Conservation (phyloP, 306 rosid species). For the Corylus heterophylla region DNA sequence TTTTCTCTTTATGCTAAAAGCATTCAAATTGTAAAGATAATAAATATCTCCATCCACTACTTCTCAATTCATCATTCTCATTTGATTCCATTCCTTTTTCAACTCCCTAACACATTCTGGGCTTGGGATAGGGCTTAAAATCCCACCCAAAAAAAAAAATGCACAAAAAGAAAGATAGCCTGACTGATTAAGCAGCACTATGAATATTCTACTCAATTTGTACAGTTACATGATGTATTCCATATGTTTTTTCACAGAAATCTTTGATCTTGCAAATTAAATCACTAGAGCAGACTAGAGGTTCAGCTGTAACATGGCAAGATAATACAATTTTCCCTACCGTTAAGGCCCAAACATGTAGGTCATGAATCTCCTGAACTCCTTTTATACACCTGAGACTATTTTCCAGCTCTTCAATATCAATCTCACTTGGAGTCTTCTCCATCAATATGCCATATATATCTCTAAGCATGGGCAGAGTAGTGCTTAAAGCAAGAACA, state of each 20-base stretch:
- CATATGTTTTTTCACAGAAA: slow-evolving; percentile 54
- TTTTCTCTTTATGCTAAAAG: neutral
- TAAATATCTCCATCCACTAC: too few species aligned
- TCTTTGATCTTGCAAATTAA: slow-evolving; percentile 49
- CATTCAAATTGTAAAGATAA: neutral
- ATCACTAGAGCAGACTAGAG: slow-evolving; percentile 46
- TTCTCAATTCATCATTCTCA: neutral
- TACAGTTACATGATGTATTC: slow-evolving; percentile 72
- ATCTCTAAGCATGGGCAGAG: slow-evolving; percentile 63
- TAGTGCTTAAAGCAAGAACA: slow-evolving; percentile 64
- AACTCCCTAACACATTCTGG: neutral
- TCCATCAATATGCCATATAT: slow-evolving; percentile 73
- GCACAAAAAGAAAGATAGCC: too few species aligned
- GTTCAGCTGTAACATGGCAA: slow-evolving; percentile 70
- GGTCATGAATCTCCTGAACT: slow-evolving; percentile 66
- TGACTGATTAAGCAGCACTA: too few species aligned
- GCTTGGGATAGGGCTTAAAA: too few species aligned
- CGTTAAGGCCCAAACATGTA: slow-evolving; percentile 87
- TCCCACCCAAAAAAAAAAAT: too few species aligned
- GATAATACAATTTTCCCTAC: slow-evolving; percentile 71
- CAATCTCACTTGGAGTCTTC: slow-evolving; percentile 59
- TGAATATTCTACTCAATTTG: slow-evolving; percentile 60
- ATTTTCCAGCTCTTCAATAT: slow-evolving; percentile 50
- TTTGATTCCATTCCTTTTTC: neutral
- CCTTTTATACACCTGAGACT: slow-evolving; percentile 69